Conservation (phyloP, 2,329 filamentous ascomycete genomes). For the Cercospora canescens region DNA sequence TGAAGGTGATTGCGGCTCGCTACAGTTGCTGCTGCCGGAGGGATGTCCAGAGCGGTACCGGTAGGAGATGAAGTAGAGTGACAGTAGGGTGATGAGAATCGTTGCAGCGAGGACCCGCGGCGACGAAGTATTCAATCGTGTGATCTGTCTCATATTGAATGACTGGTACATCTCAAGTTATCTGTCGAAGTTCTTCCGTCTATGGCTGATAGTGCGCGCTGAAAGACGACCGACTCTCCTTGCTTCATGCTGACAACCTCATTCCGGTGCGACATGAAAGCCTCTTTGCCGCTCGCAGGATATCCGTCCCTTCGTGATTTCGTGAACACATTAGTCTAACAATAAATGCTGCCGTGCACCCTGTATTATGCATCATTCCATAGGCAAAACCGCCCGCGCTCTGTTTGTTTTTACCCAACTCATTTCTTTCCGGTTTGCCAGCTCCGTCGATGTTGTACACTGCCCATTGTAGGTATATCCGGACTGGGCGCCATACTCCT, state of each 20-base stretch:
- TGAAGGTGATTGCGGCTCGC: not conserved
- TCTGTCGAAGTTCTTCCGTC: not conserved
- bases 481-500: slow-evolving; percentile 5
- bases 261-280: not conserved
- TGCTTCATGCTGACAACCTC: slow-evolving; percentile 1
- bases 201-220: not conserved
- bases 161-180: not conserved
- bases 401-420: not conserved
- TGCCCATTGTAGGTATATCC: not conserved
- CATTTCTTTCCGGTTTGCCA: slow-evolving; percentile 1
- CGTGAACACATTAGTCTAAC: slow-evolving; percentile 4
- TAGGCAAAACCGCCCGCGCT: not conserved
- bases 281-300: not conserved
- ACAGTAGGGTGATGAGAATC: slow-evolving; percentile 19
- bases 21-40: slow-evolving; percentile 7
- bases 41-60: slow-evolving; percentile 21
- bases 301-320: not conserved
- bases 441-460: slow-evolving; percentile 13
- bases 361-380: not conserved
- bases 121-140: not conserved
- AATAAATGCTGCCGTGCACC: not conserved
- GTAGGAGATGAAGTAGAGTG: slow-evolving; percentile 28
- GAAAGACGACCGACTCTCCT: not conserved
- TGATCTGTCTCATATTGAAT: not conserved
- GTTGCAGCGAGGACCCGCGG: not conserved